Evolutionary conservation across 192 early-diverging fungal genomes (phyloP).

Genomic region (Coemansia sp.): DNA sequence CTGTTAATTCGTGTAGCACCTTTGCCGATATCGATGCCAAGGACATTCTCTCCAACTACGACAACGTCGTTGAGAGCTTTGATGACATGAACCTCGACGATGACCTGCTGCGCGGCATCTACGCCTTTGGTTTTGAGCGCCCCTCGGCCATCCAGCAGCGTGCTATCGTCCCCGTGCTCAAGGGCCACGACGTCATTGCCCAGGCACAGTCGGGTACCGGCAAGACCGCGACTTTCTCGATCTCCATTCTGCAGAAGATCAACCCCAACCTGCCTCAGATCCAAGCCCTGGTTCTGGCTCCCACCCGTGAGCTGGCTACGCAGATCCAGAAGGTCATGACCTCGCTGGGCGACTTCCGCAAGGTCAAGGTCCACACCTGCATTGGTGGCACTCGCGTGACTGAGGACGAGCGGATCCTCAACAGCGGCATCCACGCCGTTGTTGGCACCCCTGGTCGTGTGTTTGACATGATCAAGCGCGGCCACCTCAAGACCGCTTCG

Average conservation of each 20-base stretch:
- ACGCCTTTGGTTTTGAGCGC: conserved; percentile 97
- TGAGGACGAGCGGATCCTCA: conserved; percentile 84
- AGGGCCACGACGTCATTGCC: conserved; percentile 97
- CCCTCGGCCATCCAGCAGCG: conserved; percentile 97
- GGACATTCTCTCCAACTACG: conserved; percentile 84
- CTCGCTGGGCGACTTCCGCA: conserved; percentile 95
- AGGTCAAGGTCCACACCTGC: conserved; percentile 91
- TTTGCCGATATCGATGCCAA: conserved; percentile 39
- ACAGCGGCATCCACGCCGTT: conserved; percentile 85
- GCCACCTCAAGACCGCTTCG: conserved; percentile 72
- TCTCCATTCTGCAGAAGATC: conserved; percentile 95
- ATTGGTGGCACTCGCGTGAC: conserved; percentile 95
- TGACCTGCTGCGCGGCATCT: conserved; percentile 95
- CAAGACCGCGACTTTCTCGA: conserved; percentile 99
- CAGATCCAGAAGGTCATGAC: conserved; percentile 97
- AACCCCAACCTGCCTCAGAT: conserved; percentile 72
- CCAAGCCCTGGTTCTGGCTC: conserved; percentile 96
- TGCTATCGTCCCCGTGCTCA: conserved; percentile 94
- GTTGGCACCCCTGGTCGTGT: conserved; percentile 99
- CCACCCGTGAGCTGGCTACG: conserved; percentile 97
- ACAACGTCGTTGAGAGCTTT: conserved; percentile 91
- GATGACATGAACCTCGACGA: conserved; percentile 92
- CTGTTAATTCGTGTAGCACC: conserved; percentile 7
- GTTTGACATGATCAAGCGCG: conserved; percentile 96
- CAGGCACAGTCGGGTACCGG: conserved; percentile 99